Conservation (phyloP, 805 yeast genomes). For the Yamadazyma paraphyllophila region DNA sequence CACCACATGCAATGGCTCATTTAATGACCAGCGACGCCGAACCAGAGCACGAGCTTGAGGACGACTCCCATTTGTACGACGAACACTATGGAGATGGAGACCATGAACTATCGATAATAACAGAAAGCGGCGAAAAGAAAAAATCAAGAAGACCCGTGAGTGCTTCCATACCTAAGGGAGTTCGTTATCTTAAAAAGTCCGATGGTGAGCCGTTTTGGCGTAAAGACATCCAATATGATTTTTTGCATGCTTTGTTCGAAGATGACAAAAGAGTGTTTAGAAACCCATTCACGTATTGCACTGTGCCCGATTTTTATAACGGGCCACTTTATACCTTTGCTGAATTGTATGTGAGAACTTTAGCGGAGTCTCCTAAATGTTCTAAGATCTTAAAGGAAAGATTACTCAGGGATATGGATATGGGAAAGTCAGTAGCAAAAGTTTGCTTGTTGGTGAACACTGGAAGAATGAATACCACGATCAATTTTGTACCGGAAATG, state of each 20-base stretch:
- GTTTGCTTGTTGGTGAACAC: constrained; percentile 85
- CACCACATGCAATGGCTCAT: not conserved
- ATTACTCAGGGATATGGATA: constrained; percentile 56
- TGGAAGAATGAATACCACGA: constrained; percentile 92
- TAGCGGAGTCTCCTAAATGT: constrained; percentile 79
- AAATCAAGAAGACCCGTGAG: constrained; percentile 19
- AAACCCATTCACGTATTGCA: constrained; percentile 51
- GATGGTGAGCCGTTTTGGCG: constrained; percentile 95
- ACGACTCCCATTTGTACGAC: constrained; percentile 13
- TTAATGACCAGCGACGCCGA: constrained; percentile 8
- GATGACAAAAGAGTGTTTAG: constrained; percentile 67
- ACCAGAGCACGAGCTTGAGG: constrained; percentile 5
- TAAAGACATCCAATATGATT: constrained; percentile 80
- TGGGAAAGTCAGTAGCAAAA: constrained; percentile 71
- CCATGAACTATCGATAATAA: not conserved
- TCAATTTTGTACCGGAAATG: constrained; percentile 94
- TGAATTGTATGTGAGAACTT: constrained; percentile 75
- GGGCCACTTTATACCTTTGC: constrained; percentile 66
- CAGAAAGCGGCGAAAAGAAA: constrained; percentile 16
- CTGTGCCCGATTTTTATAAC: constrained; percentile 33
- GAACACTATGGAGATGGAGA: constrained; percentile 13
- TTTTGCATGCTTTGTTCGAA: constrained; percentile 61
- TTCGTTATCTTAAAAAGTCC: constrained; percentile 72
- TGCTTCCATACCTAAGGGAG: constrained; percentile 26
- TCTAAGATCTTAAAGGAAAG: constrained; percentile 82